Evolutionary conservation across 192 early-diverging fungal species (phyloP), one percentile per base, ranked within the genome.

Genomic region (Linnemannia schmuckeri): DNA sequence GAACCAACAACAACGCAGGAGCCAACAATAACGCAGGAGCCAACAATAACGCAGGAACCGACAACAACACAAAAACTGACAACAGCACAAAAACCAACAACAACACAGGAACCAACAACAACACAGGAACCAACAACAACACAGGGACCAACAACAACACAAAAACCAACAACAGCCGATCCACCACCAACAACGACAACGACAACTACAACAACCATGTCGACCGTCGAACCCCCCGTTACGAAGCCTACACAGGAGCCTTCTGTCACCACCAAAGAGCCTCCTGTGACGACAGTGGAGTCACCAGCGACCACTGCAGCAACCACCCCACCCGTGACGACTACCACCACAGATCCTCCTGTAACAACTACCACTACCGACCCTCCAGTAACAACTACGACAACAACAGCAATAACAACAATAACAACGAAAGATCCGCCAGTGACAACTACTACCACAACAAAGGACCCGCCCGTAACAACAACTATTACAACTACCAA

Each of bases 271-370:
- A 63, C 57, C 8, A 42, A 4, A 47, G 78, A 57, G 0, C 42
- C 76, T 46, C 44, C 76, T 20, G 52, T 44, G 37, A 38, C 70
- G 9, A 35, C 35, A n/a, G 10, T 4, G 0, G 40, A 35, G 40
- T 10, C 66, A 4, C 30, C 66, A 20, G 49, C 18, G 5, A 52
- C 55, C 0, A 42, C n/a, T 13, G 33, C 70, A 24, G 17, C 35
- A n/a, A n/a, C 20, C 1, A 22, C 13, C 70, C n/a, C 66, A 1
- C 66, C 30, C 6, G 49, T 52, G 18, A 52, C 55, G 20, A 63
- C n/a, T 13, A 78, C 77, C 13, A 79, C 70, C 20, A 79, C 69
- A 40, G 66, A 70, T 30, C 46, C 76, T 18, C 42, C 78, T 44
- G 35, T n/a, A 42, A 74, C 74, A 35, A 57, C 77, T 20, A 24